Evolutionary conservation across 2,329 filamentous ascomycete species (phyloP), one percentile per base, ranked within the genome.

Genomic region (Diaporthe nobilis): DNA sequence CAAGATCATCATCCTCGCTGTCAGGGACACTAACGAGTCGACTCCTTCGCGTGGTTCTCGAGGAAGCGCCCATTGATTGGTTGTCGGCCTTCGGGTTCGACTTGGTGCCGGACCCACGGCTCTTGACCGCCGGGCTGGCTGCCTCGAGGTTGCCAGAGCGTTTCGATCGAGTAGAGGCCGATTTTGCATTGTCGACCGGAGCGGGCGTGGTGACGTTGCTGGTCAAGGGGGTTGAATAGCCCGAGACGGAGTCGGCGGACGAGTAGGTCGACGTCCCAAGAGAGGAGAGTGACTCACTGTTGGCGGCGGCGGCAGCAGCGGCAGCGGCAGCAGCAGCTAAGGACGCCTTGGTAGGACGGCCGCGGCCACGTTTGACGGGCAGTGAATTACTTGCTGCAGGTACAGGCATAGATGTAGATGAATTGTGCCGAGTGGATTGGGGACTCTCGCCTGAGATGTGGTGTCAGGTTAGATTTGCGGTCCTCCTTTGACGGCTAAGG

Each of bases 21-120:
- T 89, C 83, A n/a, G 85, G 85, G 71, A 87, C 83, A n/a, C 84
- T 85, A 71, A 87, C 83, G 44, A 85, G 81, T 67, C 86, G 83
- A 82, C 90, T 89, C 72, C 84, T 81, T 77, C 88, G 84, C 31
- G 77, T 80, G 51, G 42, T 49, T 13, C 83, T 84, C 79, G 91
- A 81, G 2, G 89, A 85, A 77, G 86, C 39, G 17, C 39, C 58
- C 55, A 55, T 49, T 53, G 72, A 60, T 25, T 53, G 65, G 25
- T 65, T 44, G 31, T 42, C 55, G 37, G 75, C 84, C 65, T 84
- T 83, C n/a, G 85, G 86, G 72, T 87, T 86, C 57, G 84, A 84
- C 15, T 86, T 84, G 34, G 87, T 85, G 78, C 83, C 85, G n/a
- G 87, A 57, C 6, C n/a, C 71, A 60, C 70, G 73, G 34, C 39